Evolutionary conservation across 2,329 filamentous ascomycete species (phyloP).

Genomic region (Allantophomopsis cytisporea): DNA sequence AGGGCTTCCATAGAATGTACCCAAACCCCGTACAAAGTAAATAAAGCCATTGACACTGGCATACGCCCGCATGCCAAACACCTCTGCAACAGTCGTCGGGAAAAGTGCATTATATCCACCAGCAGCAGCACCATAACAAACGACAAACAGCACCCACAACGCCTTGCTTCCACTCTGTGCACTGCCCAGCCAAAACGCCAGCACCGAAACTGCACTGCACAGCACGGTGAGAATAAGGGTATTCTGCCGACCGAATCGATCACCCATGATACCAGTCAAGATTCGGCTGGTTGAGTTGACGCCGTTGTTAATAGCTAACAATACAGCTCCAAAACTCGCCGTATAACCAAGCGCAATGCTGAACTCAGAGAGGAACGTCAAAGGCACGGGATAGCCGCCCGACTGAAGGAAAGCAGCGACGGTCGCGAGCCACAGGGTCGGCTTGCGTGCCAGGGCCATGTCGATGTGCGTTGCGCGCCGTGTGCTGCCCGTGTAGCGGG

Average conservation of each 20-base stretch:
- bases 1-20: conserved; percentile 28
- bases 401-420: conserved; percentile 2
- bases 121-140: conserved; percentile 26
- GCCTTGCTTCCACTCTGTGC: conserved; percentile 11
- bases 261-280: conserved; percentile 32
- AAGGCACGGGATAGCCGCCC: conserved; percentile 1
- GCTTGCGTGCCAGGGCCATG: not conserved
- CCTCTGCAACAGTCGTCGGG: conserved; percentile 30
- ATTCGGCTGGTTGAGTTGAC: conserved; percentile 19
- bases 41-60: conserved; percentile 32
- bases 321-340: conserved; percentile 1
- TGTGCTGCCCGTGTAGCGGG: conserved; percentile 1
- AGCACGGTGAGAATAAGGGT: conserved; percentile 29
- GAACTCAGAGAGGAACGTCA: conserved; percentile 3
- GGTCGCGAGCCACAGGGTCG: conserved; percentile 1
- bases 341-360: conserved; percentile 1
- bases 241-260: conserved; percentile 36
- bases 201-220: conserved; percentile 24
- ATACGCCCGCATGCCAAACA: conserved; percentile 31
- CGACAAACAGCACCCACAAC: conserved; percentile 27
- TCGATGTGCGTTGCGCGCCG: not conserved
- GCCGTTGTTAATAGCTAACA: conserved; percentile 3
- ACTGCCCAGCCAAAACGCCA: conserved; percentile 34
- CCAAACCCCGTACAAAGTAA: conserved; percentile 27
- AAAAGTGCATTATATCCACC: conserved; percentile 32